Base-by-base conservation (phyloP, 768 basidiomycete genomes). In the Mycena capillaripes region DNA sequence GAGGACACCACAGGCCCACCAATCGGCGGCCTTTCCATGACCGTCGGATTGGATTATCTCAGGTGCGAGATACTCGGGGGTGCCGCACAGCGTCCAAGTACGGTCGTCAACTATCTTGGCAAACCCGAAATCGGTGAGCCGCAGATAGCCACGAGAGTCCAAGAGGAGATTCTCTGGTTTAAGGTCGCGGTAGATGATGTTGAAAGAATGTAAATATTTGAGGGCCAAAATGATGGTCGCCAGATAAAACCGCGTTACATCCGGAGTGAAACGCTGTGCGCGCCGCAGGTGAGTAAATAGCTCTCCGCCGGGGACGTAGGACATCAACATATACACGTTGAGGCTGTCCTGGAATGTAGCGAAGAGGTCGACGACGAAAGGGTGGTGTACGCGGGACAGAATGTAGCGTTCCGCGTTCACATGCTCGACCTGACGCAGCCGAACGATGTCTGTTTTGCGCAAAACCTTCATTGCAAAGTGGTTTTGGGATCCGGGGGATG, bases 91-190 rank as follows among this genome's bases (percentile, higher is more conserved):
- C 9, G 98, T 99, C 92, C 95, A 99, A 8, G 98, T 99, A 81
- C 97, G 94, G 81, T 98, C 97, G 74, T 97, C 95, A 48, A 99
- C 97, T 66, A 97, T 92, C 82, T 99, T 99, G 40, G 98, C 96
- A 80, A 99, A 99, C 7, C 97, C 97, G 81, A 98, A 99, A 84
- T 99, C 98, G 25, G 97, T 97, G 70, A 99, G 90, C 38, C 96
- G 94, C 74, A 97, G 89, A 79, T 99, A 98, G 7, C 98, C 98
- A 44, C 93, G 90, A 25, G 94, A 91, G 79, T 98, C 98, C 63
- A 99, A 87, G 44, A 99, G 90, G n/a, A 99, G 90, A 78, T 99
- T 99, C 82, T 99, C 98, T 19, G 98, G 98, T 82, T 99, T 99
- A 76, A 99, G 89, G 82, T 99, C 97, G 52, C 97, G 95, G 83